These are phyloP conservation scores for Protomyces pachydermus DNA, from an alignment of 1,139 yeast species.

Conservation along the genomic window DNA sequence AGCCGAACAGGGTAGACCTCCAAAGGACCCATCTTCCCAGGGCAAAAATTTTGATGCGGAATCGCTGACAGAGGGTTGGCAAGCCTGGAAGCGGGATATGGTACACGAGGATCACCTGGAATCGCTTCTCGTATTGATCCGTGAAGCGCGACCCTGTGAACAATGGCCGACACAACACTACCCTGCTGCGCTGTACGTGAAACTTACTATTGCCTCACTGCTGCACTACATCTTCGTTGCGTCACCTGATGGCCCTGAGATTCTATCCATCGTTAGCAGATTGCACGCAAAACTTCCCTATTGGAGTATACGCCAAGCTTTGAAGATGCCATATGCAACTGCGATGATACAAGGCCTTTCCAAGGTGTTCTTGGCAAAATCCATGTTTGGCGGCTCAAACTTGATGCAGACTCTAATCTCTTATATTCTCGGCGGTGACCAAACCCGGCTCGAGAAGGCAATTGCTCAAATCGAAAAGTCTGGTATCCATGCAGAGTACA, in stretches of 20 bases:
- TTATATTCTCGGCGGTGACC: conserved; percentile 22
- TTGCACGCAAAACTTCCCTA: conserved; percentile 27
- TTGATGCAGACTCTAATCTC: conserved; percentile 24
- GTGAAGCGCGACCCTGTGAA: conserved; percentile 3
- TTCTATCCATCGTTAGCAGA: conserved; percentile 21
- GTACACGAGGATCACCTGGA: neutral
- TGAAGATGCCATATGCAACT: conserved; percentile 27
- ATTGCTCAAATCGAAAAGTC: conserved; percentile 6
- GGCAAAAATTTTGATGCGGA: conserved; percentile 3
- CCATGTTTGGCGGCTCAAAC: conserved; percentile 22
- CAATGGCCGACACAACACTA: conserved; percentile 18
- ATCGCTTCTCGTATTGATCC: conserved; percentile 3
- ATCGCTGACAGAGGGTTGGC: conserved; percentile 8
- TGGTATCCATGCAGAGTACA: neutral
- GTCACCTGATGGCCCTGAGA: conserved; percentile 16
- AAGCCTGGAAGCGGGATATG: conserved; percentile 20
- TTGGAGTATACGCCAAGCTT: conserved; percentile 26
- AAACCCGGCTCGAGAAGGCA: conserved; percentile 17
- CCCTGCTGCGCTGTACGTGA: conserved; percentile 20
- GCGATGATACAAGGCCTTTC: conserved; percentile 25
- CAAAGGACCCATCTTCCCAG: neutral
- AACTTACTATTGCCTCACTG: conserved; percentile 26
- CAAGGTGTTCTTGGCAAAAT: conserved; percentile 25
- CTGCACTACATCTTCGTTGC: conserved; percentile 27
- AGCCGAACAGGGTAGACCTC: neutral